Base-by-base conservation (phyloP, 768 basidiomycete genomes). In the Naematelia aurantialba region DNA sequence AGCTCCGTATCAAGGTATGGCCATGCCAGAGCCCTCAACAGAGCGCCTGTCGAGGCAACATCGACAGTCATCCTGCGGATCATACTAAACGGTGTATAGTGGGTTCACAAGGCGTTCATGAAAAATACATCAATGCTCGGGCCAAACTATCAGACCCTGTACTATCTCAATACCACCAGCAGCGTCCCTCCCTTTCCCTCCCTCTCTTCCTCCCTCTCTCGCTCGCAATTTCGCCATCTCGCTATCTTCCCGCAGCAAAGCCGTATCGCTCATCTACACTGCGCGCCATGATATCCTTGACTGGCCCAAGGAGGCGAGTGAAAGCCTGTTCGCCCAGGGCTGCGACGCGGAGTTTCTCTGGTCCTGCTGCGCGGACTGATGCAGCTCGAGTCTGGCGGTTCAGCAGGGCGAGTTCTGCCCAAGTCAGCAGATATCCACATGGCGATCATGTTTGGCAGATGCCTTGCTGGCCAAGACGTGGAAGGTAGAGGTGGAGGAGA, bases 261-360 rank as follows among this genome's bases (percentile, higher is more conserved):
- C 75, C 75, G 74, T 89, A 89, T 50, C 81, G 82, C 72, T 88
- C 87, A 21, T 87, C 88, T n/a, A 73, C 76, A 29, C 51, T 89
- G 87, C 70, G 87, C 85, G 66, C 90, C 89, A 93, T 91, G 73
- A 91, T 86, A 76, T 93, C 92, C 60, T 89, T 85, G 63, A 94
- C 80, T 21, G 92, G 91, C 3, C 94, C 94, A 29, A 99, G 84
- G 45, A 99, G 80, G 42, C 94, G 85, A 12, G 91, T 96, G 73
- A 99, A 99, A 19, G 93, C 88, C 59, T 89, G 84, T 31, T 91
- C 90, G 69, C 92, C 92, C 64, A 99, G 81, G 10, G 90, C 90
- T 5, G 94, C 94, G 12, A 97, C 91, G 76, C 93, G 90, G 45
- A 99, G 83, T 75, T 87, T 89, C 44, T 64, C 67, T 24, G 68